Base-by-base conservation (phyloP, 495 filamentous ascomycete genomes). In the Sporormia fimetaria region DNA sequence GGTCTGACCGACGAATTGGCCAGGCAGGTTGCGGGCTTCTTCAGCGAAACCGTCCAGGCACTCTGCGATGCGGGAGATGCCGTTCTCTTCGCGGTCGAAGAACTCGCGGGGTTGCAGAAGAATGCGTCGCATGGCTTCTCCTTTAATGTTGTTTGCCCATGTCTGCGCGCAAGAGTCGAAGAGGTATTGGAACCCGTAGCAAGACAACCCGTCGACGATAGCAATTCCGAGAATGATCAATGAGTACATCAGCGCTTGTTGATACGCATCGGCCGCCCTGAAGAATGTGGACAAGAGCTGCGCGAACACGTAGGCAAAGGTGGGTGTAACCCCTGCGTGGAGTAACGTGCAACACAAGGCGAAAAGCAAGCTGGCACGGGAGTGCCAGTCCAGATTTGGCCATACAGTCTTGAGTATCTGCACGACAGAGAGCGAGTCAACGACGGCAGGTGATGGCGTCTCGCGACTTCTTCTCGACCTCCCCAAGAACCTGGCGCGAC, bases 11-110 rank as follows among this genome's bases (percentile, higher is more conserved):
- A 76, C 73, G 54, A 92, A 94, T 27, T 81, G 73, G 7, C 83
- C 80, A 2, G 94, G 63, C 0, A 96, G 57, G 43, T 85, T 83
- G 3, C 80, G 70, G 71, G 87, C 87, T 52, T 94, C 83, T 59
- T 96, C 90, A 2, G 77, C 83, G 52, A 88, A 80, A 33, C 83
- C 71, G 51, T 90, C 83, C 3, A 95, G 70, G 35, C 73, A 81
- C 37, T 81, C 73, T 0, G 65, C 72, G 11, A 98, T 68, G 21
- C 67, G 62, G 4, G 65, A 60, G 1, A 81, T 61, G 0, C 65
- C 70, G 60, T 95, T 83, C 26, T 63, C 66, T 2, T 79, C 67
- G 17, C 71, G 63, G 44, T 86, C 82, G 51, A 94, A 94, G 81
- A 85, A 98, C n/a, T 69, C 57, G 46, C 71, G 74, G 9, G 87